Evolutionary conservation across 192 early-diverging fungal genomes (phyloP), one percentile per base, ranked within the genome.

Genomic region (Entrophospora sp.): DNA sequence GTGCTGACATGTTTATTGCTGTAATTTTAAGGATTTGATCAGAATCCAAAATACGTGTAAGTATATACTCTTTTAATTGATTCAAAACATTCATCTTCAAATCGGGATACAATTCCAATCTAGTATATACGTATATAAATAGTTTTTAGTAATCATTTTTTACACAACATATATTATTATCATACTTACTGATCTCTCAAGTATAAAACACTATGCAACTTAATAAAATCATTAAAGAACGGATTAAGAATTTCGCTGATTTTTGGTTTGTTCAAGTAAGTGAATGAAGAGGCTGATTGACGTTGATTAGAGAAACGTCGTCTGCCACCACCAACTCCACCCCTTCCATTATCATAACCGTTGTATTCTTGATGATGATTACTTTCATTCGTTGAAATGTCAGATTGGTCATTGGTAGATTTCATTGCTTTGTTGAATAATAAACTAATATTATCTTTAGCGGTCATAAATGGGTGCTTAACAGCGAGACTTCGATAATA

Each of bases 401-500:
- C 66, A n/a, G 38, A 27, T 4, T 59, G 45, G 55, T 73, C 72
- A 20, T 40, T 30, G 1, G 66, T 34, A 27, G 30, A 14, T 14
- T 40, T 63, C 37, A 32, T 48, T 43, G 72, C 67, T 36, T 79
- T 79, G 8, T 70, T 66, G 34, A 79, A 72, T 42, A 79, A 25
- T 31, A 79, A 55, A 20, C 61, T 65, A 46, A 79, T 69, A 55
- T 79, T 79, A 65, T 77, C 75, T 55, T 74, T 72, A 0, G 75
- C 75, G 13, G 77, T 76, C 55, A 77, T 68, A 61, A 79, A 79
- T 10, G 75, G 75, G n/a, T 72, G 66, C 43, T 56, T 71, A 30
- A 76, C 75, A n/a, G 69, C 75, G 68, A 79, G 56, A 57, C 77
- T 79, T 9, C 75, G 68, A 52, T 75, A 77, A 64, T 81, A 81